Conservation (phyloP, 352 stramenopile genomes). For the Globisporangium splendens region DNA sequence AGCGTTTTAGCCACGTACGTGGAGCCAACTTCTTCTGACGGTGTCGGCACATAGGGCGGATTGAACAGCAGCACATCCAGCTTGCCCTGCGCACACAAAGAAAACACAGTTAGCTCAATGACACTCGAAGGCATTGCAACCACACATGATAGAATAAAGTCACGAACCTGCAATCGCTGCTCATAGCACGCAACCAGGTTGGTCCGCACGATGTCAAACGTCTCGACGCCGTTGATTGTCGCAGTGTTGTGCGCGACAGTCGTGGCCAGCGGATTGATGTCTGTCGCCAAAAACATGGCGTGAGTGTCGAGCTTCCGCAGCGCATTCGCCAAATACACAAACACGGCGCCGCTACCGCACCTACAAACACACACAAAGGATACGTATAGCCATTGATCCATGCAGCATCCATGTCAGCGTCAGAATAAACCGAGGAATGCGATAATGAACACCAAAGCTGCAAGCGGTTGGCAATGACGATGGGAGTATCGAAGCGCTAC, state of each 20-base stretch:
- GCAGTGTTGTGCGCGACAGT: conserved; percentile 82
- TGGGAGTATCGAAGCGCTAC: no score
- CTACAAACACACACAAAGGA: conserved; percentile 19
- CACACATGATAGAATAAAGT: neutral
- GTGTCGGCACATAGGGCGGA: conserved; percentile 97
- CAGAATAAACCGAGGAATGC: neutral
- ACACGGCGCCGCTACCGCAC: conserved; percentile 59
- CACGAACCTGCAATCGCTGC: conserved; percentile 44
- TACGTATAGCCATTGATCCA: neutral
- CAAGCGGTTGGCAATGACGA: no score
- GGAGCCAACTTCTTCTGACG: conserved; percentile 92
- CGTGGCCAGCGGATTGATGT: conserved; percentile 92
- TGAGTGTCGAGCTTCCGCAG: conserved; percentile 51
- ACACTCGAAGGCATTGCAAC: neutral
- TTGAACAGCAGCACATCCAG: conserved; percentile 98
- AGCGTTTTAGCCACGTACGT: conserved; percentile 34
- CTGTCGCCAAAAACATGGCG: conserved; percentile 79
- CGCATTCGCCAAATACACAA: conserved; percentile 77
- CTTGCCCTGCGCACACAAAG: conserved; percentile 21
- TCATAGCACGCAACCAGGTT: conserved; percentile 79
- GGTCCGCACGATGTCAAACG: conserved; percentile 79
- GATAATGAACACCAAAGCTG: neutral
- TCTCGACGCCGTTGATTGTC: conserved; percentile 67
- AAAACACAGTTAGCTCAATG: neutral
- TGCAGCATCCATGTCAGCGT: neutral